Evolutionary conservation across 768 basidiomycete genomes (phyloP), one percentile per base, ranked within the genome.

Genomic region (Mycena olivaceomarginata): DNA sequence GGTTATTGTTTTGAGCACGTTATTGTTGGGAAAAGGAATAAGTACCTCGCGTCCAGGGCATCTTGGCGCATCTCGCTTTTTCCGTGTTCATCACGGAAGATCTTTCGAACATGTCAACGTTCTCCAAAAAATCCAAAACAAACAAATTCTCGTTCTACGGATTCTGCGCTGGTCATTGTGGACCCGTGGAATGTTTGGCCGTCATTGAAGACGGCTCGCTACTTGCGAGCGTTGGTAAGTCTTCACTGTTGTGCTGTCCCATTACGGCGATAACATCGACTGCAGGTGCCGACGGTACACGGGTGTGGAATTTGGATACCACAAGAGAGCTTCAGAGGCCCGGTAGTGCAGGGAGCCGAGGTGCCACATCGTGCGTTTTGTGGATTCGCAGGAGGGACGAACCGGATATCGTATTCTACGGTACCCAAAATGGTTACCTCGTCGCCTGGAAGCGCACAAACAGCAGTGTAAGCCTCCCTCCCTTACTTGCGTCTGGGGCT

Each of bases 331-430:
- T 62, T 51, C 64, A 13, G 25, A 43, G 59, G 6, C 68, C 10
- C 25, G 25, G 31, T 10, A 46, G 65, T 16, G 31, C 22, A 25
- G 74, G 60, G 22, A 25, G 62, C 12, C 70, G 79, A 2, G 79
- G 77, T n/a, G 74, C 66, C 12, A 78, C 77, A 12, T 71, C 77
- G 37, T 31, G n/a, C 3, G 4, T 76, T 16, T n/a, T 73, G 22
- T 80, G 77, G 77, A 41, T 78, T 6, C 64, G 57, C 45, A 40
- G 72, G 11, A 77, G 78, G 18, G 74, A 80, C 59, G 71, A 77
- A 15, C 18, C 48, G 2, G 77, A 80, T 22, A 40, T 68, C n/a
- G 41, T 80, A 9, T 18, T 80, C 13, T 69, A 37, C 40, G 77
- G 79, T 0, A 78, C 77, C 9, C 73, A 78, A 10, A 59, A 31